Base-by-base conservation (phyloP, 495 filamentous ascomycete genomes). In the Aspergillus sclerotiicarbonarius region DNA sequence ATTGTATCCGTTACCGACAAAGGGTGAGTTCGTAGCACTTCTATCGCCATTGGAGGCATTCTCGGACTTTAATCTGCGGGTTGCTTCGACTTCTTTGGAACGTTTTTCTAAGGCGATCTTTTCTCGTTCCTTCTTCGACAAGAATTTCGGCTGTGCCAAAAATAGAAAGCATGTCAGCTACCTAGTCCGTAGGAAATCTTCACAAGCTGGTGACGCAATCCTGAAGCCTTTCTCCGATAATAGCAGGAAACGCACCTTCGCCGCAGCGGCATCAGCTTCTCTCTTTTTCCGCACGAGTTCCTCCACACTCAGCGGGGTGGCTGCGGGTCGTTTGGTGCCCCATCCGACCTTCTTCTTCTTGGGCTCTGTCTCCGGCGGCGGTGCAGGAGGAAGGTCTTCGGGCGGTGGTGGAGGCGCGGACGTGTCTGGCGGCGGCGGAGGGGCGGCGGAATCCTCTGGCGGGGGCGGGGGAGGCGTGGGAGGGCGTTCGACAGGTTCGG, bases 51-150 rank as follows among this genome's bases (percentile, higher is more conserved):
- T 80, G 9, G 58, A 33, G 6, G 59, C 31, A 18, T 62, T 53
- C 18, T 63, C 65, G 12, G 56, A 25, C 56, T 71, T 74, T 1
- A 65, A 58, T 59, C 79, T 77, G 35, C 79, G 76, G 57, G 84
- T 77, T n/a, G 78, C 90, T 58, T 91, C 88, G 18, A 90, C 89
- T 60, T 96, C 92, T 68, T 95, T 92, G 16, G 82, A 78, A 52
- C 89, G 81, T 72, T 92, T 96, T 67, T 96, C 92, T 8, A 92
- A 74, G 6, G 91, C 92, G 54, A 96, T 68, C 51, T 85, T 85
- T 69, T 98, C 95, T 39, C 94, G 86, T 69, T 97, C 82, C 33
- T 89, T 89, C 78, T 92, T 96, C 3, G 90, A 88, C 10, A 98
- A 74, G 69, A 96, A 98, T 76, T 93, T 92, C 4, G 95, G 95